Evolutionary conservation across 2,329 filamentous ascomycete species (phyloP).

Genomic region (Botrytis fabae): DNA sequence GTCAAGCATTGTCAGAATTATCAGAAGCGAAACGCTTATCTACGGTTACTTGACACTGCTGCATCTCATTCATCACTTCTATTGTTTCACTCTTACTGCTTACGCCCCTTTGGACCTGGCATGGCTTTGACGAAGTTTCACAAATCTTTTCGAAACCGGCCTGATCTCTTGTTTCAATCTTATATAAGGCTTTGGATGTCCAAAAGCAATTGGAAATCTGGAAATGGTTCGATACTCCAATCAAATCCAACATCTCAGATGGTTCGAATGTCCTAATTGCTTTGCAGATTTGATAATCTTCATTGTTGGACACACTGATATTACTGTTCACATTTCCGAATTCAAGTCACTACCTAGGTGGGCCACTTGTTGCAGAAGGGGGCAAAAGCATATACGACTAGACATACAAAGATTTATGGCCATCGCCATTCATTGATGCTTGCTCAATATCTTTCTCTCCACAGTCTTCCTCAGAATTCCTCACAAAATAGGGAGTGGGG

Average conservation of each 20-base stretch:
- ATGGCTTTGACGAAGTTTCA: slow-evolving; percentile 10
- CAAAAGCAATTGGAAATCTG: no score
- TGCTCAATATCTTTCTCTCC: neutral
- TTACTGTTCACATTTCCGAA: no score
- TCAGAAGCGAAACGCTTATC: neutral
- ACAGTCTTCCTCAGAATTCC: neutral
- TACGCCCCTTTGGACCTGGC: neutral
- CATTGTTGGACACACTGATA: no score
- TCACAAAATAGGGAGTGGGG: neutral
- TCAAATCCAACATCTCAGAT: no score
- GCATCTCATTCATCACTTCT: neutral
- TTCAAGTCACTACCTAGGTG: neutral
- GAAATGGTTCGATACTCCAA: no score
- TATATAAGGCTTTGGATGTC: no score
- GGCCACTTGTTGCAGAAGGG: neutral
- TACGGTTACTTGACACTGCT: neutral
- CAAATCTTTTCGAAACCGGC: neutral
- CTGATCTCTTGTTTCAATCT: neutral
- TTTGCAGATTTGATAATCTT: no score
- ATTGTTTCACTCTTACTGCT: neutral
- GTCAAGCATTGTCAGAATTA: neutral
- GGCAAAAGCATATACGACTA: neutral
- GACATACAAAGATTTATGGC: neutral
- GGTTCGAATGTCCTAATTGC: no score
- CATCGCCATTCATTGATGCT: neutral